phyloP scores from a whole-genome alignment of 331 rosid genomes.

The Quercus phellos region DNA sequence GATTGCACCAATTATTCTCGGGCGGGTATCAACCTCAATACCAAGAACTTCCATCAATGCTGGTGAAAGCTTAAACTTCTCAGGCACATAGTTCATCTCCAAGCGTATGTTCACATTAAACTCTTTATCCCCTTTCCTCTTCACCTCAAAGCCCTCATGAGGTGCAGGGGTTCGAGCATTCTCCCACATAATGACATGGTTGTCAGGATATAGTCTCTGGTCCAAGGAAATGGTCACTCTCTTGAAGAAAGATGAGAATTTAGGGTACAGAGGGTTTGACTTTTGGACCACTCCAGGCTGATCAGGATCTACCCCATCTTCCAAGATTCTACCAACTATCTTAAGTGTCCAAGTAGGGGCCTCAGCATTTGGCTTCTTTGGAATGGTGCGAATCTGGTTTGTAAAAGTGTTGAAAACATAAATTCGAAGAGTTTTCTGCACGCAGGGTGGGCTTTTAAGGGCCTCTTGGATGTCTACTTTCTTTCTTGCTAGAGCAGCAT shows the following conservation, averaged over 20 bases:
- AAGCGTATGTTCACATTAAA: constrained; percentile 62
- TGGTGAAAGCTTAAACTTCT: constrained; percentile 86
- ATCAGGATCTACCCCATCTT: constrained; percentile 97
- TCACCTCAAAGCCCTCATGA: constrained; percentile 98
- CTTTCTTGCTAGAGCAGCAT: constrained; percentile 84
- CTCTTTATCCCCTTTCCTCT: constrained; percentile 94
- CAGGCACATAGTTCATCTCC: constrained; percentile 93
- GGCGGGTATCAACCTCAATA: constrained; percentile 97
- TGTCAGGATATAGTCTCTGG: constrained; percentile 91
- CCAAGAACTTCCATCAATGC: constrained; percentile 95
- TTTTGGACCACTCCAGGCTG: constrained; percentile 83
- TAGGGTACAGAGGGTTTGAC: constrained; percentile 76
- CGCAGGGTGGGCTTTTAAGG: constrained; percentile 72
- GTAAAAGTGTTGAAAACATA: constrained; percentile 90
- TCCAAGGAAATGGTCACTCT: constrained; percentile 87
- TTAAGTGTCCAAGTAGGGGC: constrained; percentile 95
- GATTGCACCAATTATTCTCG: constrained; percentile 88
- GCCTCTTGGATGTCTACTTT: constrained; percentile 97
- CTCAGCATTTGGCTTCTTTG: constrained; percentile 82
- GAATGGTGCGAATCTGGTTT: constrained; percentile 73
- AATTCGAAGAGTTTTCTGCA: constrained; percentile 91
- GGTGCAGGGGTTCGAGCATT: constrained; percentile 75
- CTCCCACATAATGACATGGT: constrained; percentile 79
- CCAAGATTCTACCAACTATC: constrained; percentile 92
- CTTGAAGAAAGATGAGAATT: constrained; percentile 87